A percentile compares a stretch with the other conserved stretches of the same genome.
Conservation (phyloP, 148 eudicot species). For the Fallopia convolvulus region DNA sequence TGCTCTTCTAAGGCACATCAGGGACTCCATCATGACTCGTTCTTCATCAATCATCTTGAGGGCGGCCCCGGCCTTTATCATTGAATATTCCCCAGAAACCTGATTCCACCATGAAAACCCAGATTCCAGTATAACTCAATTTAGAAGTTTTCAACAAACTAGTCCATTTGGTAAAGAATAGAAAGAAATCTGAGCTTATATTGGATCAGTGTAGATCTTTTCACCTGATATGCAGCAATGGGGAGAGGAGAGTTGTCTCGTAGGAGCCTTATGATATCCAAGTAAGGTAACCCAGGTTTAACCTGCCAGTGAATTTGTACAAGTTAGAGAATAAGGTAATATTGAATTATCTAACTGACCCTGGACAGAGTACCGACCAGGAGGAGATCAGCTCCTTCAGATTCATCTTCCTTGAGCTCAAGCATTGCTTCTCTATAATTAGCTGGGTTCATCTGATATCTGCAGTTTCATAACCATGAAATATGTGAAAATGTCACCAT, state of each 20-base stretch:
- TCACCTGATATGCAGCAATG: slow-evolving; percentile 96
- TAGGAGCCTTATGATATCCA: slow-evolving; percentile 82
- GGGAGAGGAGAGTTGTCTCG: slow-evolving; percentile 83
- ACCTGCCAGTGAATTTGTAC: slow-evolving; percentile 33
- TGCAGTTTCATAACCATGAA: slow-evolving; percentile 16
- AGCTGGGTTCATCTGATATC: slow-evolving; percentile 99
- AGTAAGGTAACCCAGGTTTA: slow-evolving; percentile 90
- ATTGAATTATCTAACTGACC: not conserved
- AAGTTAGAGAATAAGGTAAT: not conserved
- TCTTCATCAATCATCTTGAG: slow-evolving; percentile 97
- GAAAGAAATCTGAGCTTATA: not conserved
- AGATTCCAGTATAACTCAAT: not conserved
- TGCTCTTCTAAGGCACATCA: slow-evolving; percentile 87
- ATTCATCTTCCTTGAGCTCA: slow-evolving; percentile 75
- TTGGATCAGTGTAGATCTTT: not conserved
- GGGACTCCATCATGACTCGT: slow-evolving; percentile 91
- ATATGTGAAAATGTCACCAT: not conserved
- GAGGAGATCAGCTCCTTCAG: slow-evolving; percentile 98
- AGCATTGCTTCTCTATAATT: slow-evolving; percentile 87
- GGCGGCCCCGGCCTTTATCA: slow-evolving; percentile 93
- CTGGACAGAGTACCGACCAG: slow-evolving; percentile 44
- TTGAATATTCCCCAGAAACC: slow-evolving; percentile 98
- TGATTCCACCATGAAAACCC: slow-evolving; percentile 16
- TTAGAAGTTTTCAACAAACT: not conserved
- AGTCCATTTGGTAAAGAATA: not conserved